Conservation (phyloP, 75 land plant species). For the Picea glauca region DNA sequence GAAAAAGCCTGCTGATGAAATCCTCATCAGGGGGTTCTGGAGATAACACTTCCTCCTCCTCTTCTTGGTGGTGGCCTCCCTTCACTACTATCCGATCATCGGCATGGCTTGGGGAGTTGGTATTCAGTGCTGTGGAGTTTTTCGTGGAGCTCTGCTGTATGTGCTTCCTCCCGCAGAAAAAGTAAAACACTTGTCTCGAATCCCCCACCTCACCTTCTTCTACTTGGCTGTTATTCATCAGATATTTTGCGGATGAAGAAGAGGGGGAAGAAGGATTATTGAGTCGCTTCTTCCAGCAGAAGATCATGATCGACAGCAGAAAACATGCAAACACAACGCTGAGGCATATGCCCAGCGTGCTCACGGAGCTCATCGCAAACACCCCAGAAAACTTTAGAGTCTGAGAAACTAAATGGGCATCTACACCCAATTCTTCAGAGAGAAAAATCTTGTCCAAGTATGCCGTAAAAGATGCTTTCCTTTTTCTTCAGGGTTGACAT, state of each 20-base stretch:
- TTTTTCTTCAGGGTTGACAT: too few species aligned
- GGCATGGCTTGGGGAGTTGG: background rate
- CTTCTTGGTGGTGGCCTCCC: background rate
- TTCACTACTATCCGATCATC: background rate
- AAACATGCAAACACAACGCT: conserved; percentile 11
- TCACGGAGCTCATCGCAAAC: conserved; percentile 9
- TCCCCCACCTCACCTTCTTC: background rate
- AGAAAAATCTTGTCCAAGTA: too few species aligned
- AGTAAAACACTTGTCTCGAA: background rate
- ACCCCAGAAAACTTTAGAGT: background rate
- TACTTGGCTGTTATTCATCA: background rate
- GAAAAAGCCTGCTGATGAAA: background rate
- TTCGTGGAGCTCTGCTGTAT: background rate
- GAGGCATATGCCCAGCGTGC: conserved; percentile 4
- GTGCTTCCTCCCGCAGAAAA: conserved; percentile 8
- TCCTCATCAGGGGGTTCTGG: background rate
- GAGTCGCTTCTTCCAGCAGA: conserved; percentile 14
- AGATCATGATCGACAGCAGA: background rate
- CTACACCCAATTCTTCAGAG: too few species aligned
- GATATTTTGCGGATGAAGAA: background rate
- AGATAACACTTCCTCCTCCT: background rate
- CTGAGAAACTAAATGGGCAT: background rate
- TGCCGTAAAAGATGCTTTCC: too few species aligned
- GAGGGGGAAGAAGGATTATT: background rate
- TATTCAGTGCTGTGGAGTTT: background rate